phyloP scores from a whole-genome alignment of 805 yeast genomes.

The Priceomyces melissophilus region DNA sequence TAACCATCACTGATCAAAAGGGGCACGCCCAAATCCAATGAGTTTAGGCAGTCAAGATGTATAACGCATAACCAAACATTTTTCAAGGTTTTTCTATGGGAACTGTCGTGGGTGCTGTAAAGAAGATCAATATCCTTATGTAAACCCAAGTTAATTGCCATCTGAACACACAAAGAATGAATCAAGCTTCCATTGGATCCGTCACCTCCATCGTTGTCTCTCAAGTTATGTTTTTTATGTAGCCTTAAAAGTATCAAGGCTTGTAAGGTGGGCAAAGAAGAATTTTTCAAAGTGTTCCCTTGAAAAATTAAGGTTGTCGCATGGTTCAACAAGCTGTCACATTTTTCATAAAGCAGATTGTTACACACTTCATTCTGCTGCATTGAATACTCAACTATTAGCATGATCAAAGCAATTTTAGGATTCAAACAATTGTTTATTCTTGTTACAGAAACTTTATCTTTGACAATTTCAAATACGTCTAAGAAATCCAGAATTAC shows the following conservation, averaged over 20 bases:
- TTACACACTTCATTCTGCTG: neutral
- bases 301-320: conserved; percentile 1
- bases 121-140: conserved; percentile 4
- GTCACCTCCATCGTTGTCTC: conserved; percentile 3
- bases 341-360: neutral
- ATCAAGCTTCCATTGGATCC: conserved; percentile 1
- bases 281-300: neutral
- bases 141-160: conserved; percentile 3
- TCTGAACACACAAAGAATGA: conserved; percentile 3
- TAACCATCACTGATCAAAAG: neutral
- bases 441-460: neutral
- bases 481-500: neutral
- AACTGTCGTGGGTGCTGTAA: neutral
- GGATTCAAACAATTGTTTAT: neutral
- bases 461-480: neutral
- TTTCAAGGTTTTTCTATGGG: neutral
- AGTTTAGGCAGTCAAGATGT: conserved; percentile 1
- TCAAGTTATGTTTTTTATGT: conserved; percentile 1
- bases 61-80: conserved; percentile 2
- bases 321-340: neutral
- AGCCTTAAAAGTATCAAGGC: conserved; percentile 1
- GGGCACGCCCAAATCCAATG: conserved; percentile 2
- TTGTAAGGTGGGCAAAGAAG: conserved; percentile 1
- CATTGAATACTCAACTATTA: conserved; percentile 1
- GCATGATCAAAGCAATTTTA: neutral